Evolutionary conservation across 1,284 basidiomycete genomes (phyloP).

Genomic region (Heterobasidion irregulare): DNA sequence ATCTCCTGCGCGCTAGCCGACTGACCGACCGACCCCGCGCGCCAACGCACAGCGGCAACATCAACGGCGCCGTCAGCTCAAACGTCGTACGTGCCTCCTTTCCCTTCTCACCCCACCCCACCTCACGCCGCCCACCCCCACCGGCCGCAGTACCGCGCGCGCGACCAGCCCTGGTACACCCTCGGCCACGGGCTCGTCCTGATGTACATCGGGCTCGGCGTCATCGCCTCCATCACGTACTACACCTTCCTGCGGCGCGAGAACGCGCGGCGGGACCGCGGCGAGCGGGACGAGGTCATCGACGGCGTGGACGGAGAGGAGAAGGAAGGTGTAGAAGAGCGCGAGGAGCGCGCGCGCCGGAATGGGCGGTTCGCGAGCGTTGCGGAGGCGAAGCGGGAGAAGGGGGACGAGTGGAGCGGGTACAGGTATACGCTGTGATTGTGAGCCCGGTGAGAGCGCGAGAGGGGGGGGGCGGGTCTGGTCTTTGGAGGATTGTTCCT

Average conservation of each 20-base stretch:
- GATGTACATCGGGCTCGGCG: constrained; percentile 61
- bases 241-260: constrained; percentile 44
- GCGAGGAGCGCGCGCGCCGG: neutral
- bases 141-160: constrained; percentile 45
- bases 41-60: constrained; percentile 39
- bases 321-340: constrained; percentile 10
- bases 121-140: no score
- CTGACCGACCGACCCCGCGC: neutral
- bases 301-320: constrained; percentile 25
- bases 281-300: constrained; percentile 64
- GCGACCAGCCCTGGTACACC: constrained; percentile 62
- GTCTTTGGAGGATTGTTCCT: neutral
- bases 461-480: neutral
- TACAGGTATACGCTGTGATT: constrained; percentile 31
- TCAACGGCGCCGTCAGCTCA: constrained; percentile 65
- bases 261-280: constrained; percentile 55
- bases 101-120: no score
- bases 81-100: constrained; percentile 45
- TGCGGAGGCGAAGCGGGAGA: constrained; percentile 30
- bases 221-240: constrained; percentile 40
- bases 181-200: constrained; percentile 62
- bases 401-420: constrained; percentile 42
- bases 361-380: constrained; percentile 31
- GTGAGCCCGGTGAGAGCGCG: constrained; percentile 9
- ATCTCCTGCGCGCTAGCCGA: neutral